A percentile compares a stretch with the other conserved stretches of the same genome.
phyloP scores from a whole-genome alignment of 768 basidiomycete species.

The Psilocybe subaeruginosa region DNA sequence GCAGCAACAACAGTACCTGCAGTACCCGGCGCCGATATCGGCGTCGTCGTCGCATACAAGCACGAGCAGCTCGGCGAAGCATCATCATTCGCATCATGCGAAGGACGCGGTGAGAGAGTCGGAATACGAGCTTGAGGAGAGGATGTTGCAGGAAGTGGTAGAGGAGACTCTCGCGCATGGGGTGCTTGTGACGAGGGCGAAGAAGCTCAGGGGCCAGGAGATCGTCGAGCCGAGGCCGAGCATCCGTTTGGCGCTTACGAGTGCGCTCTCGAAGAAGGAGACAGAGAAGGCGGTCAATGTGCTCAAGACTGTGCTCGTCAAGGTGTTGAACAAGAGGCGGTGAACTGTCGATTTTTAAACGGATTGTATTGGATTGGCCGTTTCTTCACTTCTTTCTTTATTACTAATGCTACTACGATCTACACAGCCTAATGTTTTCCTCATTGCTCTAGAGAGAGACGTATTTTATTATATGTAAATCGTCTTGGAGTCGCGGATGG shows the following conservation, averaged over 20 bases:
- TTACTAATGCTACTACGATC: neutral
- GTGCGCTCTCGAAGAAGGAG: conserved; percentile 86
- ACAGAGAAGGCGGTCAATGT: conserved; percentile 84
- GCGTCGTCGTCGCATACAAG: conserved; percentile 17
- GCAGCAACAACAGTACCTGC: conserved; percentile 9
- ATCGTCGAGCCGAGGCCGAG: conserved; percentile 79
- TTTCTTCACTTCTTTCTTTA: neutral
- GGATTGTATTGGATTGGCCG: neutral
- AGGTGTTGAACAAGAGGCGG: conserved; percentile 68
- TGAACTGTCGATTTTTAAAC: conserved; percentile 23
- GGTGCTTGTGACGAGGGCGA: conserved; percentile 84
- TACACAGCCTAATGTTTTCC: neutral
- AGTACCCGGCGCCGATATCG: conserved; percentile 6
- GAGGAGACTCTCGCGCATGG: conserved; percentile 84
- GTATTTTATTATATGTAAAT: neutral
- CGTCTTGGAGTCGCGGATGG: neutral
- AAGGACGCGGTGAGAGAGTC: conserved; percentile 52
- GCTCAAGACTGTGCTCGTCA: conserved; percentile 73
- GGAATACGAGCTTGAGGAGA: conserved; percentile 74
- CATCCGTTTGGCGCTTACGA: conserved; percentile 80
- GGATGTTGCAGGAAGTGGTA: conserved; percentile 87
- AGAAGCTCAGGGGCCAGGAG: conserved; percentile 85
- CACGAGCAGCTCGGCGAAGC: conserved; percentile 29
- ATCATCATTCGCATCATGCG: conserved; percentile 39
- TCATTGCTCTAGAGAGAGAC: neutral